Percentiles rank a stretch among this genome's conserved stretches.
phyloP scores from a whole-genome alignment of 2,329 filamentous ascomycete species.

The Fusarium oxysporum region DNA sequence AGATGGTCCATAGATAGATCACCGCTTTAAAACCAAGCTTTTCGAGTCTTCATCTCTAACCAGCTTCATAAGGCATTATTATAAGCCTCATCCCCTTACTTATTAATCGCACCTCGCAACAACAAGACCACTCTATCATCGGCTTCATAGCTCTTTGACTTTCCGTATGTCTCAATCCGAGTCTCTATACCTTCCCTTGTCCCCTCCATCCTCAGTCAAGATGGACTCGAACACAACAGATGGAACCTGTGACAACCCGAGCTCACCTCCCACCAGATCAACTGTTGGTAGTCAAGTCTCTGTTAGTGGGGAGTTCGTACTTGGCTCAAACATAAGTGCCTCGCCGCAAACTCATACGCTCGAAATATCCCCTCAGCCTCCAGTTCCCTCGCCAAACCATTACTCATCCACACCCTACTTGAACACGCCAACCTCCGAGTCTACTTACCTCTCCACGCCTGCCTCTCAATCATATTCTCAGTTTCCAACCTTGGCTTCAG shows the following conservation, averaged over 20 bases:
- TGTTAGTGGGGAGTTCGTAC: slow-evolving; percentile 34
- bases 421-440: slow-evolving; percentile 38
- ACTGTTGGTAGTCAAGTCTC: slow-evolving; percentile 38
- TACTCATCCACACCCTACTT: slow-evolving; percentile 42
- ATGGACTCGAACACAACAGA: slow-evolving; percentile 45
- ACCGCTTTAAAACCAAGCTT: slow-evolving; percentile 37
- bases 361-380: slow-evolving; percentile 35
- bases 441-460: slow-evolving; percentile 43
- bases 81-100: slow-evolving; percentile 35
- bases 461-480: slow-evolving; percentile 43
- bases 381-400: slow-evolving; percentile 39
- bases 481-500: slow-evolving; percentile 39
- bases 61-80: slow-evolving; percentile 38
- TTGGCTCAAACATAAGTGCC: slow-evolving; percentile 38
- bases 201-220: slow-evolving; percentile 47
- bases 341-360: slow-evolving; percentile 41
- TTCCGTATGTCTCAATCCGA: slow-evolving; percentile 48
- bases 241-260: slow-evolving; percentile 44
- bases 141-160: slow-evolving; percentile 33
- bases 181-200: slow-evolving; percentile 44
- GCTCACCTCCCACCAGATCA: slow-evolving; percentile 46
- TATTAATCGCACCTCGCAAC: slow-evolving; percentile 38
- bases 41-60: slow-evolving; percentile 37
- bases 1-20: slow-evolving; percentile 49
- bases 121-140: slow-evolving; percentile 37